Evolutionary conservation across 2,329 filamentous ascomycete genomes (phyloP).

Genomic region (Pyrenophora teres): DNA sequence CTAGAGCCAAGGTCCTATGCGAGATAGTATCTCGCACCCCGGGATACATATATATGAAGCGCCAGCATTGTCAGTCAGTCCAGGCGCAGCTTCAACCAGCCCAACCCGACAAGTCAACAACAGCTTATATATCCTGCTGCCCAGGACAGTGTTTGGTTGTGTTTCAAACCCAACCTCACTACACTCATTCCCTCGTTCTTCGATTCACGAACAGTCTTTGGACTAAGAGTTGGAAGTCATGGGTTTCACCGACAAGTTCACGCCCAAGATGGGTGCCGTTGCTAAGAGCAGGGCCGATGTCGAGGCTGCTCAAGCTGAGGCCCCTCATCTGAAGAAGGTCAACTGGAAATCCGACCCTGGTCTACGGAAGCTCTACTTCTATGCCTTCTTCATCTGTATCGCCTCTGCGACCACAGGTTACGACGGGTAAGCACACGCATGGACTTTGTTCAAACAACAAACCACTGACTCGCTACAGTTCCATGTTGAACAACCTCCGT

Average conservation of each 20-base stretch:
- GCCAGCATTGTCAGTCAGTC: slow-evolving; percentile 19
- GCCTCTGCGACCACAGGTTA: slow-evolving; percentile 63
- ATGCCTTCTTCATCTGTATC: slow-evolving; percentile 57
- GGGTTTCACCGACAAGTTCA: slow-evolving; percentile 27
- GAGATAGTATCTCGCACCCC: slow-evolving; percentile 14
- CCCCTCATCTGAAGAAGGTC: slow-evolving; percentile 58
- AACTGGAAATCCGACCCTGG: slow-evolving; percentile 61
- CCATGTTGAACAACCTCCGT: slow-evolving; percentile 52
- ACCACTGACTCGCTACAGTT: slow-evolving; percentile 33
- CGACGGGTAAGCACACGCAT: slow-evolving; percentile 53
- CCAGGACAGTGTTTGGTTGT: slow-evolving; percentile 19
- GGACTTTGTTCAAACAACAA: neutral
- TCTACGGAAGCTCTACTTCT: slow-evolving; percentile 61
- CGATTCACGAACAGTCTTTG: slow-evolving; percentile 5
- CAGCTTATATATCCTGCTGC: slow-evolving; percentile 24
- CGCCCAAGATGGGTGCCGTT: slow-evolving; percentile 25
- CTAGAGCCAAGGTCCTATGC: slow-evolving; percentile 24
- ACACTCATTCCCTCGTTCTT: slow-evolving; percentile 11
- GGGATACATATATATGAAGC: slow-evolving; percentile 35
- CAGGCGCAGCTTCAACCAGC: slow-evolving; percentile 23
- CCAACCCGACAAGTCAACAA: slow-evolving; percentile 18
- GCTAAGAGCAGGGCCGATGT: slow-evolving; percentile 29
- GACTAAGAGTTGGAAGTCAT: slow-evolving; percentile 21
- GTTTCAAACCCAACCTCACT: slow-evolving; percentile 14
- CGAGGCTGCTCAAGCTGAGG: slow-evolving; percentile 52